Evolutionary conservation across 1,284 basidiomycete species (phyloP).

Genomic region (Phellopilus nigrolimitatus): DNA sequence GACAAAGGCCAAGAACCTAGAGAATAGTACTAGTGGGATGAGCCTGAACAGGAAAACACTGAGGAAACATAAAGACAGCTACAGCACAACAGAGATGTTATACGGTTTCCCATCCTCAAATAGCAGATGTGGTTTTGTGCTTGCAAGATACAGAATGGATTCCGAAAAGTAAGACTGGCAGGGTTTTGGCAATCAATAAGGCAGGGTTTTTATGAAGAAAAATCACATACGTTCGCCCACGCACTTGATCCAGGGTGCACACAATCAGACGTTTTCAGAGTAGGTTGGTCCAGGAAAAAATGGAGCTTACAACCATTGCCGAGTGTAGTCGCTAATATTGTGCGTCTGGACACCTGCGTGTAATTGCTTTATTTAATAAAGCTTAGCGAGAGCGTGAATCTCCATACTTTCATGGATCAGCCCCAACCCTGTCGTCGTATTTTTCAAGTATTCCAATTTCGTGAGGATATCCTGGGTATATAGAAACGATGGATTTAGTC

Average conservation of each 20-base stretch:
- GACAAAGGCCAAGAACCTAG: no score
- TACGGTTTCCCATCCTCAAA: slow-evolving; percentile 19
- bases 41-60: no score
- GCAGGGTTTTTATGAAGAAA: background rate
- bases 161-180: slow-evolving; percentile 22
- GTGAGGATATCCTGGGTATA: slow-evolving; percentile 1
- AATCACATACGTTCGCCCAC: slow-evolving; percentile 8
- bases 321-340: slow-evolving; percentile 18
- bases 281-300: background rate
- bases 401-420: slow-evolving; percentile 25
- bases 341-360: slow-evolving; percentile 20
- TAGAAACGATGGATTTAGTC: background rate
- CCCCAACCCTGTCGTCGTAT: slow-evolving; percentile 24
- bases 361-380: no score
- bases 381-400: background rate
- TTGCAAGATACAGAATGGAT: slow-evolving; percentile 23
- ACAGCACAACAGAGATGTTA: background rate
- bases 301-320: slow-evolving; percentile 23
- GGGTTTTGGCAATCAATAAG: background rate
- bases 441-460: slow-evolving; percentile 10
- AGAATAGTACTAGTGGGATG: no score
- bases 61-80: no score
- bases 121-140: slow-evolving; percentile 22
- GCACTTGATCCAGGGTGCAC: background rate
- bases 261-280: background rate